A percentile compares a stretch with the other conserved stretches of the same genome.
These are phyloP conservation scores for Meira miltonrushii DNA, from an alignment of 1,284 basidiomycete species.

Conservation along the genomic window DNA sequence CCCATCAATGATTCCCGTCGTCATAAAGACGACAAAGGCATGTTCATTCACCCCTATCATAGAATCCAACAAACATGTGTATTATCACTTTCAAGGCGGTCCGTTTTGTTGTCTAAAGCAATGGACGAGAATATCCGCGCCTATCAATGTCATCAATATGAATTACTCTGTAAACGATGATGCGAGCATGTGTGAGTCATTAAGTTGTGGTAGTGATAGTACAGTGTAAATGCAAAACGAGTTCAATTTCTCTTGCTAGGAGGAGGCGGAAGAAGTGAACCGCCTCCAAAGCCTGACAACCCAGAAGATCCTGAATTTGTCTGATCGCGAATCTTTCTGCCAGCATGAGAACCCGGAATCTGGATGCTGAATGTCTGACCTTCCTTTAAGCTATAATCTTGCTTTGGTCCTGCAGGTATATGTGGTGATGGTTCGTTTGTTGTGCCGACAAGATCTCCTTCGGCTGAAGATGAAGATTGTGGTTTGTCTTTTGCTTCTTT, in stretches of 20 bases:
- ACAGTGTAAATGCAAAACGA: no score
- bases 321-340: constrained; percentile 21
- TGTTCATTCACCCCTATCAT: no score
- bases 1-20: no score
- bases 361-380: constrained; percentile 77
- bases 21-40: no score
- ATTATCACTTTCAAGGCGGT: no score
- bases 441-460: constrained; percentile 14
- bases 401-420: constrained; percentile 64
- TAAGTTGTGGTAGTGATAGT: no score
- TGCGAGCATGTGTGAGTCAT: no score
- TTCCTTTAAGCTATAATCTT: constrained; percentile 92
- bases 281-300: constrained; percentile 16
- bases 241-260: constrained; percentile 28
- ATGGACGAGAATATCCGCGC: no score
- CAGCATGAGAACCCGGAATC: constrained; percentile 25
- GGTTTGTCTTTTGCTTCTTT: neutral
- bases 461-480: constrained; percentile 18
- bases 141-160: no score
- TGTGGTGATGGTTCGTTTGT: constrained; percentile 38
- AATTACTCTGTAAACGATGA: no score
- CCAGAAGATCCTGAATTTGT: constrained; percentile 10
- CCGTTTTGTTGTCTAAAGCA: no score
- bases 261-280: constrained; percentile 27
- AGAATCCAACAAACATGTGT: no score